phyloP scores from a whole-genome alignment of 257 asterid genomes.

The Nicotiana sylvestris region DNA sequence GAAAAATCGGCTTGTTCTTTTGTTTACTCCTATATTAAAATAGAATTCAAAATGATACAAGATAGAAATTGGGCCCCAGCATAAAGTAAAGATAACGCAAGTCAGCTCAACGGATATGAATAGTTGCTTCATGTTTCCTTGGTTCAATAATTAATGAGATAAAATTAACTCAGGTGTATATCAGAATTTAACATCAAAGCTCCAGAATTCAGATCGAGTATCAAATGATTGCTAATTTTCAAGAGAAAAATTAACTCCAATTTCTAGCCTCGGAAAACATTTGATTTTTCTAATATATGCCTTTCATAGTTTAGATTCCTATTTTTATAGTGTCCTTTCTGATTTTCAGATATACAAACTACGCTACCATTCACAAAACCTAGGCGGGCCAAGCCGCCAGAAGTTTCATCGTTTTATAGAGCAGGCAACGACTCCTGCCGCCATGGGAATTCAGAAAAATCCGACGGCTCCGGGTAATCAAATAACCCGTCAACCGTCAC shows the following conservation, averaged over 20 bases:
- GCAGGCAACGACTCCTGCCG: conserved; percentile 37
- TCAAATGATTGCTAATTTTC: neutral
- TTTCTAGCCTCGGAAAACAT: neutral
- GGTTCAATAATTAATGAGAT: neutral
- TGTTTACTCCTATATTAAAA: no score
- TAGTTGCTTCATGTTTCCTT: no score
- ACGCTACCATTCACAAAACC: conserved; percentile 16
- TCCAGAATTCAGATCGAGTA: neutral
- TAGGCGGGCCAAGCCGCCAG: neutral
- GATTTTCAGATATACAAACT: conserved; percentile 18
- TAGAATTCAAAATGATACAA: no score
- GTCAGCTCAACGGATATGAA: no score
- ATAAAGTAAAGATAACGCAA: no score
- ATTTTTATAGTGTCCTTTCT: neutral
- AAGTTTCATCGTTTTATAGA: conserved; percentile 9
- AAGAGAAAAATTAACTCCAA: neutral
- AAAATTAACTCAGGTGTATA: neutral
- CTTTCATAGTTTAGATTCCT: neutral
- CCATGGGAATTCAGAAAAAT: conserved; percentile 25
- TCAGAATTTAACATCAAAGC: neutral
- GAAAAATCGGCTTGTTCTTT: no score
- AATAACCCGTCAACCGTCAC: conserved; percentile 33
- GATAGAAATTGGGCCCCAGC: no score
- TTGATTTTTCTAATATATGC: neutral
- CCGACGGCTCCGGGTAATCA: conserved; percentile 27